These are phyloP conservation scores for Pyronema domesticum DNA, from an alignment of 495 filamentous ascomycete species.

Conservation along the genomic window DNA sequence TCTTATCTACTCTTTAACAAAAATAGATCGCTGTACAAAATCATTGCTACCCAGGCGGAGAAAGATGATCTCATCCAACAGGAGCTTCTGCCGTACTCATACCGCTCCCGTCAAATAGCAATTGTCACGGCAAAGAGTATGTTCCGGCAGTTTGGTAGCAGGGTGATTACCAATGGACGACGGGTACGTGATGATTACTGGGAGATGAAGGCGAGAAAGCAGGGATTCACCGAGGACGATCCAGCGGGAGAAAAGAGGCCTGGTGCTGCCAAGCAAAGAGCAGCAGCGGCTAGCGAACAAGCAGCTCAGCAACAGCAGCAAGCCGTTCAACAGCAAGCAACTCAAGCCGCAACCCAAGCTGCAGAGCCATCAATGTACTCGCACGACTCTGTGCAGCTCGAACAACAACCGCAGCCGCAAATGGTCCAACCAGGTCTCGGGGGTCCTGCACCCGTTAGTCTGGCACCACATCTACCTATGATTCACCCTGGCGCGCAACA, in stretches of 20 bases:
- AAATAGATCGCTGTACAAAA: slow-evolving; percentile 91
- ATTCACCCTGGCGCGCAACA: slow-evolving; percentile 62
- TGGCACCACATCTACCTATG: slow-evolving; percentile 56
- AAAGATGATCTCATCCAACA: slow-evolving; percentile 93
- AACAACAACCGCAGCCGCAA: slow-evolving; percentile 38
- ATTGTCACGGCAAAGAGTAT: slow-evolving; percentile 98
- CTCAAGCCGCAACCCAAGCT: slow-evolving; percentile 42
- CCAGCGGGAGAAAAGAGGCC: slow-evolving; percentile 91
- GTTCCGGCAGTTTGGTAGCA: slow-evolving; percentile 97
- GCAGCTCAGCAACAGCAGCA: slow-evolving; percentile 27
- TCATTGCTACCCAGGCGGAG: slow-evolving; percentile 88
- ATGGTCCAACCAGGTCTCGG: slow-evolving; percentile 55
- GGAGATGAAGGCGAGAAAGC: slow-evolving; percentile 91
- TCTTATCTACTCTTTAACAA: slow-evolving; percentile 99
- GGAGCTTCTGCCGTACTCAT: slow-evolving; percentile 93
- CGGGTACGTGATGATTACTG: slow-evolving; percentile 96
- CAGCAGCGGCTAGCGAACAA: slow-evolving; percentile 49
- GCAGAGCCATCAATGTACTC: slow-evolving; percentile 47
- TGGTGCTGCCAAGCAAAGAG: slow-evolving; percentile 72
- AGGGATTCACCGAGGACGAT: slow-evolving; percentile 96
- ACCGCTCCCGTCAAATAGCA: slow-evolving; percentile 91
- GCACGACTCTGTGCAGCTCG: slow-evolving; percentile 47
- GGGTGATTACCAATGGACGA: slow-evolving; percentile 74
- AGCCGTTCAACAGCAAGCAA: slow-evolving; percentile 22
- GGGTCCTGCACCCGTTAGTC: slow-evolving; percentile 40